These are phyloP conservation scores for Paraleonurus japonicus DNA, from an alignment of 257 asterid genomes.

Conservation along the genomic window DNA sequence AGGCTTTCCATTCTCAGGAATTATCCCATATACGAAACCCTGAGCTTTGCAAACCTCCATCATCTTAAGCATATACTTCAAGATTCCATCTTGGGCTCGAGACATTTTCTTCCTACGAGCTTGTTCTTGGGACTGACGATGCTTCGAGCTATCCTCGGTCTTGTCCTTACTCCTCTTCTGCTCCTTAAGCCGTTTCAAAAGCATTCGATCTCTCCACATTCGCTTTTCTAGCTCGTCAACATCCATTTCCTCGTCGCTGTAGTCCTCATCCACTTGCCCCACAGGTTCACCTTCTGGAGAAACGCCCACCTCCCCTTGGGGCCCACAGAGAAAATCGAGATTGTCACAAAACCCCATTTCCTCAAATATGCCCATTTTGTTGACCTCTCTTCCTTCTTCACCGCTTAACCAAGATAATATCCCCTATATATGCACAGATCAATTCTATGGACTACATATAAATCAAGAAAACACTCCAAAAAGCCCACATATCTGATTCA, in stretches of 20 bases:
- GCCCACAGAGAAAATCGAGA: constrained; percentile 41
- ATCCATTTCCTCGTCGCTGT: constrained; percentile 57
- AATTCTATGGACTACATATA: not conserved
- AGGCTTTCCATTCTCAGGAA: constrained; percentile 66
- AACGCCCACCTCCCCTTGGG: constrained; percentile 34
- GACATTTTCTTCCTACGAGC: constrained; percentile 72
- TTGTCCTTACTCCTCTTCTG: constrained; percentile 41
- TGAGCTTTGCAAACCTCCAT: constrained; percentile 73
- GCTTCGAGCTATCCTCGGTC: constrained; percentile 37
- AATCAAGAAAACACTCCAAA: constrained; percentile 1
- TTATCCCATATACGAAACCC: constrained; percentile 67
- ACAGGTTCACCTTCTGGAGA: constrained; percentile 30
- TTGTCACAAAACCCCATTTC: constrained; percentile 48
- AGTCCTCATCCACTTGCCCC: constrained; percentile 44
- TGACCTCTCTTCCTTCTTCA: constrained; percentile 10
- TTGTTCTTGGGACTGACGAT: constrained; percentile 54
- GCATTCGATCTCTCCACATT: constrained; percentile 57
- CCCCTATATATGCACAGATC: not conserved
- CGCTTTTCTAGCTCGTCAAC: constrained; percentile 53
- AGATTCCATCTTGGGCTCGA: constrained; percentile 61
- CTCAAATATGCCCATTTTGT: constrained; percentile 47
- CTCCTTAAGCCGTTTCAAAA: constrained; percentile 47
- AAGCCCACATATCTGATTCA: constrained; percentile 22
- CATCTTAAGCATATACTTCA: constrained; percentile 63
- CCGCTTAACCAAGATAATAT: constrained; percentile 4